Evolutionary conservation across 805 yeast genomes (phyloP).

Genomic region (Metschnikowia henanensis): DNA sequence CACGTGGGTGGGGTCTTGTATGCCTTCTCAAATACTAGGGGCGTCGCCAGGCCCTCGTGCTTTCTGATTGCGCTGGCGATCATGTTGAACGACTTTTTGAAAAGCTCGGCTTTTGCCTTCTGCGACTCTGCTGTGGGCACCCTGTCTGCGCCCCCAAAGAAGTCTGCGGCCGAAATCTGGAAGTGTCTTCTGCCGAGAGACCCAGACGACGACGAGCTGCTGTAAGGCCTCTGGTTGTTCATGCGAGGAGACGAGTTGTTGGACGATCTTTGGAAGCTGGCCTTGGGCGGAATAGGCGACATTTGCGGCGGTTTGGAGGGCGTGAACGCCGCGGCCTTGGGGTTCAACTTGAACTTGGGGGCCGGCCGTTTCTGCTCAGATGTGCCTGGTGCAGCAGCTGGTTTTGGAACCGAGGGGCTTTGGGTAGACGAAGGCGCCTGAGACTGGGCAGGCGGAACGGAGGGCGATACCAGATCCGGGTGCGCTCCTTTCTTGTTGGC

Average conservation of each 20-base stretch:
- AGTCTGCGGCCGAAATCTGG: constrained; percentile 41
- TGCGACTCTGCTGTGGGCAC: constrained; percentile 41
- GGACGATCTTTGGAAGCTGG: constrained; percentile 24
- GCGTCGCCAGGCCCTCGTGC: constrained; percentile 21
- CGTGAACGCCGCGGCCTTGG: constrained; percentile 65
- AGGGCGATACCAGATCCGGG: constrained; percentile 2
- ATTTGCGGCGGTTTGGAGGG: constrained; percentile 40
- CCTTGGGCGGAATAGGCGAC: constrained; percentile 30
- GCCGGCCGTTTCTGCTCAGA: constrained; percentile 12
- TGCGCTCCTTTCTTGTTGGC: constrained; percentile 9
- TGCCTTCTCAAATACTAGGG: constrained; percentile 54
- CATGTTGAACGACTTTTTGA: constrained; percentile 50
- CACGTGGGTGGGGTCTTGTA: constrained; percentile 79
- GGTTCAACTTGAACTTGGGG: constrained; percentile 68
- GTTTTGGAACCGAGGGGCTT: constrained; percentile 9
- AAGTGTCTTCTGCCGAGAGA: constrained; percentile 27
- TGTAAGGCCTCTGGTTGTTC: constrained; percentile 32
- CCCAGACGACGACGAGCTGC: constrained; percentile 18
- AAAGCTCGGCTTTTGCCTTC: constrained; percentile 33
- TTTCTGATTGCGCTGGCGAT: constrained; percentile 46
- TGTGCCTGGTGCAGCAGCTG: constrained; percentile 2
- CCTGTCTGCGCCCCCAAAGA: constrained; percentile 40
- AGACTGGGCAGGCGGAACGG: constrained; percentile 12
- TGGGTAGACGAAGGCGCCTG: constrained; percentile 8
- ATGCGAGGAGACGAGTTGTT: constrained; percentile 36